Evolutionary conservation across 2,329 filamentous ascomycete genomes (phyloP).

Genomic region (Bipolaris bicolor): DNA sequence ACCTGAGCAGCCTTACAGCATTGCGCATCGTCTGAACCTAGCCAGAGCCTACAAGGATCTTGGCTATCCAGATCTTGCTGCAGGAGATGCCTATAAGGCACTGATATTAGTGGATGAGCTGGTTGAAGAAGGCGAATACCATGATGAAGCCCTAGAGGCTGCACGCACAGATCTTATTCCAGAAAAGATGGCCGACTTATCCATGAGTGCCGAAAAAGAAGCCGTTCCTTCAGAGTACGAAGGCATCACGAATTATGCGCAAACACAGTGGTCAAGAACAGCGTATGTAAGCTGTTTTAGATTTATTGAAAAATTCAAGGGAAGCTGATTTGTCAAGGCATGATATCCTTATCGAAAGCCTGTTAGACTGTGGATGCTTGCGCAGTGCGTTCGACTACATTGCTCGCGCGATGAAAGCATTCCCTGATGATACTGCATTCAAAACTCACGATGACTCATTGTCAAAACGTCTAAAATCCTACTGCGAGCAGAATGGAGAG

Average conservation of each 20-base stretch:
- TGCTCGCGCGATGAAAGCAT: constrained; percentile 63
- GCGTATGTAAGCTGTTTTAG: constrained; percentile 36
- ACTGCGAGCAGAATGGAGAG: constrained; percentile 33
- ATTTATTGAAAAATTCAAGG: background rate
- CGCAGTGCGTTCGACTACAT: constrained; percentile 72
- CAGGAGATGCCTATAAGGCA: constrained; percentile 87
- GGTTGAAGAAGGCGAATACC: constrained; percentile 79
- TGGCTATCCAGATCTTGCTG: constrained; percentile 87
- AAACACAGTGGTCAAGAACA: constrained; percentile 29
- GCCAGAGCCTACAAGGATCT: constrained; percentile 74
- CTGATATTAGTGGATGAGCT: constrained; percentile 86
- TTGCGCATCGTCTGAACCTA: constrained; percentile 61
- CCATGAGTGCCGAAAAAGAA: constrained; percentile 7
- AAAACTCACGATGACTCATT: constrained; percentile 62
- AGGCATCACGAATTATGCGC: constrained; percentile 28
- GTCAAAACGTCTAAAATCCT: constrained; percentile 23
- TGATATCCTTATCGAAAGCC: constrained; percentile 56
- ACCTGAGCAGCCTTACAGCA: constrained; percentile 46
- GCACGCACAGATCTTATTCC: constrained; percentile 48
- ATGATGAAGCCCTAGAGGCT: constrained; percentile 67
- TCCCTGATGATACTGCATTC: constrained; percentile 63
- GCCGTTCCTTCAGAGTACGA: constrained; percentile 11
- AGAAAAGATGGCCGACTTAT: constrained; percentile 16
- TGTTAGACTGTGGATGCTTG: constrained; percentile 67
- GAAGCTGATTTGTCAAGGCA: constrained; percentile 32